Evolutionary conservation across 805 yeast genomes (phyloP), one percentile per base, ranked within the genome.

Genomic region (Kuraishia hungarica): DNA sequence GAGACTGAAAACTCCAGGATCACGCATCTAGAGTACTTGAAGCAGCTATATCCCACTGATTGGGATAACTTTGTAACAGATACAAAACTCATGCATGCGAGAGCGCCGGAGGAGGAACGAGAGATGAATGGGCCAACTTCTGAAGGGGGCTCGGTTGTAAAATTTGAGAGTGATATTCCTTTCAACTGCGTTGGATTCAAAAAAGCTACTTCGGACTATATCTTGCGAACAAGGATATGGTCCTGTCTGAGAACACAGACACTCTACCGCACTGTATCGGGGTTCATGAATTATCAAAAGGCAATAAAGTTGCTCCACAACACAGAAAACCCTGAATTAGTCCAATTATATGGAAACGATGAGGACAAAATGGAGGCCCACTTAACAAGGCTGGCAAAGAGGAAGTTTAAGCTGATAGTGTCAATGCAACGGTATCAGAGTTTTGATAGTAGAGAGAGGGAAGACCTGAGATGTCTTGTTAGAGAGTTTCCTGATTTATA

Each of bases 191-290:
- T 87, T 59, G 96, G 96, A 0, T 89, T 86, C 68, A 85, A 83
- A 59, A 74, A 81, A 23, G 78, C 90, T 1, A 76, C 81, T 2
- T 84, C 87, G 0, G 84, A 83, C 55, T 81, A 78, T 60, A 77
- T 82, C 2, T 65, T 86, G 58, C 72, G 96, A 66, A 89, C 96
- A 0, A 75, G 96, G 63, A 77, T 89, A 1, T 90, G 97, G 97
- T 88, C 96, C 0, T 88, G 96, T 0, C 70, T 87, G 54, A 75
- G 96, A 62, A 81, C 89, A 1, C 97, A 90, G 64, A 90, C 97
- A 0, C 72, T 90, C 54, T 91, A 85, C 64, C 73, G 97, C 47
- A 90, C 97, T 0, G 76, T 89, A 2, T 81, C 92, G 0, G 97
- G 97, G 0, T 89, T 91, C 64, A 81, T 81, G 81, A 89, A 89